These are phyloP conservation scores for Candida suzukii DNA, from an alignment of 805 yeast genomes.

Conservation along the genomic window DNA sequence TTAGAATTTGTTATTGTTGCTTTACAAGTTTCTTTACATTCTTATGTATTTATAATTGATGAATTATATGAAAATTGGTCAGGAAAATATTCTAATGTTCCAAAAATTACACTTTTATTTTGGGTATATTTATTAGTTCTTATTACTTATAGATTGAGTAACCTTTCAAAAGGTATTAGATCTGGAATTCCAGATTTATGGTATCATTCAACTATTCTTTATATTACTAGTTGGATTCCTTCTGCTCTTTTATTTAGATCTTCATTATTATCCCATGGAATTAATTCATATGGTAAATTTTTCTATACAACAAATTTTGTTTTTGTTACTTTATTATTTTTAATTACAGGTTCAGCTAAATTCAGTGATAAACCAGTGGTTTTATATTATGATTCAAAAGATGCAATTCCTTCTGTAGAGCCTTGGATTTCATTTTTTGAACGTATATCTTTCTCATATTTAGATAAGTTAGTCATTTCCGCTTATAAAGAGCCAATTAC, in stretches of 20 bases:
- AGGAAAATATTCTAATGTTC: constrained; percentile 26
- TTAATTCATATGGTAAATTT: constrained; percentile 14
- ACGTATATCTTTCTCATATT: constrained; percentile 68
- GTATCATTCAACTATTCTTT: constrained; percentile 51
- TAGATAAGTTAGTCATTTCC: constrained; percentile 58
- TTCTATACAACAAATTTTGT: constrained; percentile 46
- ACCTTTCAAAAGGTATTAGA: constrained; percentile 25
- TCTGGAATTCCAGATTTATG: constrained; percentile 48
- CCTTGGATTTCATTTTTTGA: constrained; percentile 53
- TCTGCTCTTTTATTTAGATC: constrained; percentile 53
- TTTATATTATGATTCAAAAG: constrained; percentile 41
- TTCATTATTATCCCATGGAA: constrained; percentile 39
- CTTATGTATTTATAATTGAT: constrained; percentile 23
- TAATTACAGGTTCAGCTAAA: constrained; percentile 48
- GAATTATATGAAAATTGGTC: too few species aligned
- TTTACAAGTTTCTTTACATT: constrained; percentile 30
- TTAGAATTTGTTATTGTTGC: constrained; percentile 35
- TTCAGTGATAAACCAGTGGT: constrained; percentile 59
- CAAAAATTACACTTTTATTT: constrained; percentile 17
- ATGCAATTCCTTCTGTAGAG: constrained; percentile 70
- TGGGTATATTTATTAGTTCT: constrained; percentile 41
- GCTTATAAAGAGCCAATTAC: constrained; percentile 54
- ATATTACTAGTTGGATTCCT: constrained; percentile 39
- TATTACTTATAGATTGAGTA: constrained; percentile 31
- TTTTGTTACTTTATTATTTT: constrained; percentile 35